Percentiles rank a stretch among this genome's conserved stretches.
These are phyloP conservation scores for Pelargonium nanum DNA, from an alignment of 345 rosid genomes.

Conservation along the genomic window DNA sequence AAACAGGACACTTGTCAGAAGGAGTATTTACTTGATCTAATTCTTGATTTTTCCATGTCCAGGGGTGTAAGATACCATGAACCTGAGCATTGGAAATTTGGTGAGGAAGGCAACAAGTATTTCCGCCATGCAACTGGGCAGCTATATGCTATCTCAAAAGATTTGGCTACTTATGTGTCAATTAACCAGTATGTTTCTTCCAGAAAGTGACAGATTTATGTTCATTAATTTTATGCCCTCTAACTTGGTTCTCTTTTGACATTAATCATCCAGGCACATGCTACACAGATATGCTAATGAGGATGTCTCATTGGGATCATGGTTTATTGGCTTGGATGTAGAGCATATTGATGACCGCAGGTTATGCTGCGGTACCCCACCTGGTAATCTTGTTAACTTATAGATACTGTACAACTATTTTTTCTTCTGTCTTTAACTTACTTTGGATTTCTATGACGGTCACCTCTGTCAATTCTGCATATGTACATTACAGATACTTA, in stretches of 20 bases:
- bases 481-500: no score
- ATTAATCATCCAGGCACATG: conserved; percentile 46
- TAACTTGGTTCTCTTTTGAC: conserved; percentile 13
- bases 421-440: no score
- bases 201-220: background rate
- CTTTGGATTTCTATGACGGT: no score
- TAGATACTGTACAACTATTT: background rate
- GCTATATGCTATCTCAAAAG: conserved; percentile 81
- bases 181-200: conserved; percentile 62
- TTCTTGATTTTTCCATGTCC: conserved; percentile 1
- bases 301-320: conserved; percentile 91
- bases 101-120: conserved; percentile 90
- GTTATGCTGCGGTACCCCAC: conserved; percentile 92
- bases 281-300: conserved; percentile 85
- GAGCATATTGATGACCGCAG: conserved; percentile 96
- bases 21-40: background rate
- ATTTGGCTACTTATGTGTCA: conserved; percentile 75
- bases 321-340: conserved; percentile 92
- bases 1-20: no score
- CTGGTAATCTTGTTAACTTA: conserved; percentile 41
- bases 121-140: conserved; percentile 99
- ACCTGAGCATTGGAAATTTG: conserved; percentile 96
- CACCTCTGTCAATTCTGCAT: no score
- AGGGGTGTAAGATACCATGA: conserved; percentile 97
- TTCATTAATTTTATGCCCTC: conserved; percentile 1